Evolutionary conservation across 2,329 filamentous ascomycete species (phyloP).

Genomic region (Dothidotthia symphoricarpi): DNA sequence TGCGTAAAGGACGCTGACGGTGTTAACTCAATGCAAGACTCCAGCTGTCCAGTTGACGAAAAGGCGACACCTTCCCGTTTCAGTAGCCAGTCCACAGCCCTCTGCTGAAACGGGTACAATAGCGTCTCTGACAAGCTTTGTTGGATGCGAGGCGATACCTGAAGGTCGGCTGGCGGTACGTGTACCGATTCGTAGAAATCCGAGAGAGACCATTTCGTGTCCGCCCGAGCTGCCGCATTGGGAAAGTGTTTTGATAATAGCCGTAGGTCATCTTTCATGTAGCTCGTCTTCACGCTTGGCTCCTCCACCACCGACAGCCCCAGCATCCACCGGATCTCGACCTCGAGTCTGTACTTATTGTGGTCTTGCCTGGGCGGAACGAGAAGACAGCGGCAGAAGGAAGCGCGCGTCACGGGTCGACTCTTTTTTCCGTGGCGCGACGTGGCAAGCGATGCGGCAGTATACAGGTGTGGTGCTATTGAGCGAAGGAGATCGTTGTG

Average conservation of each 20-base stretch:
- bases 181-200: slow-evolving; percentile 71
- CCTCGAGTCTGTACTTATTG: slow-evolving; percentile 15
- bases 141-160: slow-evolving; percentile 33
- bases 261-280: slow-evolving; percentile 26
- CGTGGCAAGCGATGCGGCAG: slow-evolving; percentile 18
- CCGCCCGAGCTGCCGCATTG: slow-evolving; percentile 4
- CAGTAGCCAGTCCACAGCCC: slow-evolving; percentile 69
- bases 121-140: slow-evolving; percentile 38
- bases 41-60: slow-evolving; percentile 15
- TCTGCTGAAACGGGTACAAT: slow-evolving; percentile 70
- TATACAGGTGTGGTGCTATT: slow-evolving; percentile 22
- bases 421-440: slow-evolving; percentile 19
- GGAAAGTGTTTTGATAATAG: slow-evolving; percentile 29
- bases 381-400: slow-evolving; percentile 29
- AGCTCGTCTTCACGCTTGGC: slow-evolving; percentile 9
- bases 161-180: slow-evolving; percentile 52
- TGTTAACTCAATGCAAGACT: slow-evolving; percentile 8
- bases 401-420: slow-evolving; percentile 17
- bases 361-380: slow-evolving; percentile 3
- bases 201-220: slow-evolving; percentile 47
- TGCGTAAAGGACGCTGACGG: slow-evolving; percentile 49
- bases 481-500: slow-evolving; percentile 14
- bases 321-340: slow-evolving; percentile 33
- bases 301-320: slow-evolving; percentile 30
- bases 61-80: slow-evolving; percentile 62